These are phyloP conservation scores for Dacryopinax spathularia DNA, from an alignment of 768 basidiomycete species.

Conservation along the genomic window DNA sequence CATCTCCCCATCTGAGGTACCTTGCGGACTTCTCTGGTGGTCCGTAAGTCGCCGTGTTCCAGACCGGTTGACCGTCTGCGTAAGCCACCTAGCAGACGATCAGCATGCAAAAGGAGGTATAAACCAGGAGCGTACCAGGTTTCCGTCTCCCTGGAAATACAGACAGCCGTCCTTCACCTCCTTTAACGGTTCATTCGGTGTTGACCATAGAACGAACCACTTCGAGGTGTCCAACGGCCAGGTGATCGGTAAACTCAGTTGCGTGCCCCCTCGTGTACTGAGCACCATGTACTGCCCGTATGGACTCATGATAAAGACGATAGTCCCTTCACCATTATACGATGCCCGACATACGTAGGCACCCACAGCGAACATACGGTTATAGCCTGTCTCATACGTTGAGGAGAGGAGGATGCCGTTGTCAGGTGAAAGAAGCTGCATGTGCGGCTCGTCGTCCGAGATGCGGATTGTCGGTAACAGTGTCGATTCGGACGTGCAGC, in stretches of 20 bases:
- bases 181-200: constrained; percentile 7
- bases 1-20: neutral
- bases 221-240: constrained; percentile 10
- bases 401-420: constrained; percentile 13
- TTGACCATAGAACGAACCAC: constrained; percentile 15
- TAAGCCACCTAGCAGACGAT: neutral
- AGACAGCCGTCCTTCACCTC: constrained; percentile 7
- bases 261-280: neutral
- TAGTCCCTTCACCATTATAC: constrained; percentile 5
- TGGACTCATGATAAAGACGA: constrained; percentile 13
- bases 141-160: constrained; percentile 17
- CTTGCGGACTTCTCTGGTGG: neutral
- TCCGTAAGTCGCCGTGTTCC: neutral
- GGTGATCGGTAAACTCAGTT: constrained; percentile 6
- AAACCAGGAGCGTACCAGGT: neutral
- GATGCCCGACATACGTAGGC: constrained; percentile 9
- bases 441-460: constrained; percentile 12
- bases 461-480: constrained; percentile 5
- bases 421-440: constrained; percentile 7
- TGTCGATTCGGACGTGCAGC: constrained; percentile 1
- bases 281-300: constrained; percentile 15
- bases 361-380: constrained; percentile 5
- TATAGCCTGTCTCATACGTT: constrained; percentile 5
- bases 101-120: neutral
- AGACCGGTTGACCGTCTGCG: neutral